Percentiles rank a stretch among this genome's conserved stretches.
Conservation (phyloP, 140 eudicot species). For the Anethum foeniculum region DNA sequence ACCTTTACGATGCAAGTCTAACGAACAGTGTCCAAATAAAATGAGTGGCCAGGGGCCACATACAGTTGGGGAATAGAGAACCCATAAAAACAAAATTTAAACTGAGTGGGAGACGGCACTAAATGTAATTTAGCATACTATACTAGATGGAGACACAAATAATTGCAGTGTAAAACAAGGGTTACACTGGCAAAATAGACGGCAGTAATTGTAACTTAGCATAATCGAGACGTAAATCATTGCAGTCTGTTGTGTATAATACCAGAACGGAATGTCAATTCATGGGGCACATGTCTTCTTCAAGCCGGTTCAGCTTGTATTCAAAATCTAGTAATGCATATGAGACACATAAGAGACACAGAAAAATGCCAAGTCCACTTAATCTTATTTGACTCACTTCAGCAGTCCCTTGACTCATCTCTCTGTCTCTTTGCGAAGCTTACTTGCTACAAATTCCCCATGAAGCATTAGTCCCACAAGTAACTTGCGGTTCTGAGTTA, state of each 20-base stretch:
- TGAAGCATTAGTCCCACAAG: not conserved
- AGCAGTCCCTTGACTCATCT: not conserved
- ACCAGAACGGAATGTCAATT: not conserved
- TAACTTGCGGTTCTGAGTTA: not conserved
- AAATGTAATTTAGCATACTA: too few relatives aligned
- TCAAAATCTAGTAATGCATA: not conserved
- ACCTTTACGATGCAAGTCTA: too few relatives aligned
- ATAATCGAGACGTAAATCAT: not conserved
- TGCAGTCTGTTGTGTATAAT: not conserved
- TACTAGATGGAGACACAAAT: too few relatives aligned
- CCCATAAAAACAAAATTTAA: too few relatives aligned
- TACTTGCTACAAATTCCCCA: not conserved
- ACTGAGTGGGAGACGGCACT: too few relatives aligned
- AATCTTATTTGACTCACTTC: not conserved
- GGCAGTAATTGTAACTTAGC: not conserved
- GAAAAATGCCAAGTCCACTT: not conserved
- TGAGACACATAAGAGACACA: not conserved
- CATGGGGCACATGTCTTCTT: not conserved
- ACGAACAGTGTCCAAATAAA: too few relatives aligned
- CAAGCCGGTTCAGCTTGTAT: not conserved
- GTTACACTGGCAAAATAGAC: not conserved
- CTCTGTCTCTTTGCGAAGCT: not conserved
- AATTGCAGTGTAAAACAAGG: too few relatives aligned
- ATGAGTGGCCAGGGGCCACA: too few relatives aligned
- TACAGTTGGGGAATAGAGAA: too few relatives aligned